Evolutionary conservation across 805 yeast genomes (phyloP).

Genomic region (Zygoascus flipseniorum): DNA sequence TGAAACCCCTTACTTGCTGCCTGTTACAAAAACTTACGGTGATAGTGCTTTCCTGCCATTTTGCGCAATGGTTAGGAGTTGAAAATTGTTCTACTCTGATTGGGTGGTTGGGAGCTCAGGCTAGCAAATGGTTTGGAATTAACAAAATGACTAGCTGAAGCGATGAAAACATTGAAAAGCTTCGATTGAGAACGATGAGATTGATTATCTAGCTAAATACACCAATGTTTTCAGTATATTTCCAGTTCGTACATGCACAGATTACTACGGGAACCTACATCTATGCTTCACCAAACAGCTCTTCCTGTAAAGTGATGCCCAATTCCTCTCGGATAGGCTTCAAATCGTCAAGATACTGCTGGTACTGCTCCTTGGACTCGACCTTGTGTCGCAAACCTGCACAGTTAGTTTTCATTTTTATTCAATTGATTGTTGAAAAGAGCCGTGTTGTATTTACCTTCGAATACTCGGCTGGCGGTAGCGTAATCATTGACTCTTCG

Average conservation of each 20-base stretch:
- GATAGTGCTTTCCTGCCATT: slow-evolving; percentile 2
- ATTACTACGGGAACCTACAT: neutral
- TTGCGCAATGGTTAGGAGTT: neutral
- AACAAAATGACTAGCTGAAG: too few species aligned
- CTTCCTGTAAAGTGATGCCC: slow-evolving; percentile 89
- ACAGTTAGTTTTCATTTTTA: neutral
- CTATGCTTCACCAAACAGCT: slow-evolving; percentile 39
- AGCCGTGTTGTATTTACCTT: slow-evolving; percentile 50
- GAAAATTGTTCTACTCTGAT: neutral
- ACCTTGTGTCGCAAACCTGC: slow-evolving; percentile 76
- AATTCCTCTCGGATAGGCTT: slow-evolving; percentile 85
- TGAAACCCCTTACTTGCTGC: too few species aligned
- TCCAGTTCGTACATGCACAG: neutral
- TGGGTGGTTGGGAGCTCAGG: neutral
- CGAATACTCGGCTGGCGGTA: slow-evolving; percentile 96
- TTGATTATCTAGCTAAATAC: too few species aligned
- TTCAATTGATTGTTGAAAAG: too few species aligned
- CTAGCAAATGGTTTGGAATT: too few species aligned
- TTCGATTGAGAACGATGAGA: too few species aligned
- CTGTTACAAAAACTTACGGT: neutral
- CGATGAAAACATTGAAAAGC: too few species aligned
- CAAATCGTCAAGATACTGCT: slow-evolving; percentile 91
- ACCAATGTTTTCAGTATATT: too few species aligned
- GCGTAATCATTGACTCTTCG: slow-evolving; percentile 99
- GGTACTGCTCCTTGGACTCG: slow-evolving; percentile 87